Evolutionary conservation across 208 protist genomes (phyloP).

Genomic region (Acanthamoeba lenticulata): DNA sequence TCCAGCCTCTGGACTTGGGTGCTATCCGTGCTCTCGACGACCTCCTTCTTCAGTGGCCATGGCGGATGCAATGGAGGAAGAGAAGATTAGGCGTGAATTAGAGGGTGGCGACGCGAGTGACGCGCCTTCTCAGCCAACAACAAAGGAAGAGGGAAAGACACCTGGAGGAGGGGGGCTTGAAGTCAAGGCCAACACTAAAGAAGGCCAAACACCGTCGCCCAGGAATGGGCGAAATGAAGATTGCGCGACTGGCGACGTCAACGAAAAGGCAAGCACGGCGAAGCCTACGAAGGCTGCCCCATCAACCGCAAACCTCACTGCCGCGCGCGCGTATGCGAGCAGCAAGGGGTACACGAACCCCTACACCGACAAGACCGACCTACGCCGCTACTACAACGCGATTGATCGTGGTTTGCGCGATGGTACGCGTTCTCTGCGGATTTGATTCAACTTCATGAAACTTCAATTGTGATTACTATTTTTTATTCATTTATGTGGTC

Average conservation of each 20-base stretch:
- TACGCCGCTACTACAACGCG: constrained; percentile 48
- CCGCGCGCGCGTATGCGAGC: neutral
- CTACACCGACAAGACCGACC: constrained; percentile 49
- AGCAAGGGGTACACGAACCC: neutral
- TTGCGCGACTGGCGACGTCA: neutral
- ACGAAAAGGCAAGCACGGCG: neutral
- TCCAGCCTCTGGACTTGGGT: too few relatives aligned
- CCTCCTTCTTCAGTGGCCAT: neutral
- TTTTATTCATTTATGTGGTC: neutral
- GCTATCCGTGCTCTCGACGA: too few relatives aligned
- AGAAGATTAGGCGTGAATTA: constrained; percentile 3
- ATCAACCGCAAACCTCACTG: neutral
- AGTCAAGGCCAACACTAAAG: neutral
- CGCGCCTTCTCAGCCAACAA: neutral
- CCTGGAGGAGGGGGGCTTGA: neutral
- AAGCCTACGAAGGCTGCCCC: neutral
- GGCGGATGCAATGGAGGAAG: neutral
- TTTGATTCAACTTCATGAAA: neutral
- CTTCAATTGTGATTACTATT: neutral
- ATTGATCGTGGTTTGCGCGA: constrained; percentile 53
- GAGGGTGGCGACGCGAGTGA: neutral
- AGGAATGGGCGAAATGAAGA: neutral
- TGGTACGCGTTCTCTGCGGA: neutral
- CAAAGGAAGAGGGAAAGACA: neutral
- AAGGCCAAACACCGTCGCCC: neutral